phyloP scores from a whole-genome alignment of 2,329 filamentous ascomycete genomes.

The Penicillium sp. region DNA sequence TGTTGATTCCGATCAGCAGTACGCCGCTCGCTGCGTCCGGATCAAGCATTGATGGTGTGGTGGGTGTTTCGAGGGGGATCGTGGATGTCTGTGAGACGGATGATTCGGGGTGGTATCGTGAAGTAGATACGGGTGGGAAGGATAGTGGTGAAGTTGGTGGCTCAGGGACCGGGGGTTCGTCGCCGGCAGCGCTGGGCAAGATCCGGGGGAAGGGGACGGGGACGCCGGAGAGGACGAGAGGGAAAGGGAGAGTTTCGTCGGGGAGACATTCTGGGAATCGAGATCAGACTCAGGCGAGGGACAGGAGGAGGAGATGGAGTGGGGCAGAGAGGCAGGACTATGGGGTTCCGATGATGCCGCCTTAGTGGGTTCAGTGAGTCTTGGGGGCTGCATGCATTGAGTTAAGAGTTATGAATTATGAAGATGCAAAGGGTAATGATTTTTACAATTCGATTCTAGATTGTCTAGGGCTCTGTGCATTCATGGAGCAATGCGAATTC shows the following conservation, averaged over 20 bases:
- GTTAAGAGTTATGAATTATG: not conserved
- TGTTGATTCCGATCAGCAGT: conserved; percentile 25
- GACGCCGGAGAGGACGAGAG: conserved; percentile 21
- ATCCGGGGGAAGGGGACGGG: conserved; percentile 19
- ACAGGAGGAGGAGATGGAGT: conserved; percentile 29
- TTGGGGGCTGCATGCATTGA: not conserved
- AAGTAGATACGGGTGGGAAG: not conserved
- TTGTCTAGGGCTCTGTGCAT: not conserved
- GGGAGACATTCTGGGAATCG: conserved; percentile 7
- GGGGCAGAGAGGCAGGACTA: conserved; percentile 24
- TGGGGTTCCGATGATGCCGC: conserved; percentile 6
- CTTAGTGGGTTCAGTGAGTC: not conserved
- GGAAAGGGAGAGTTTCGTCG: conserved; percentile 17
- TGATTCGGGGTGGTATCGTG: conserved; percentile 28
- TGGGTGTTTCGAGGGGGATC: conserved; percentile 23
- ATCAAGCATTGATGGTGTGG: not conserved
- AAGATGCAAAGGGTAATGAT: conserved; percentile 1
- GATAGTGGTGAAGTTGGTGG: conserved; percentile 6
- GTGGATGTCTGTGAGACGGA: conserved; percentile 30
- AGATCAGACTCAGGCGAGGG: conserved; percentile 25
- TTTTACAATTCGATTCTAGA: not conserved
- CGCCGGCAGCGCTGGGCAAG: conserved; percentile 11
- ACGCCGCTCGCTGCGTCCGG: not conserved
- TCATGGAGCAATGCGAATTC: not conserved
- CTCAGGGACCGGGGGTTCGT: conserved; percentile 15